Evolutionary conservation across 2,329 filamentous ascomycete genomes (phyloP), one percentile per base, ranked within the genome.

Genomic region (Lizonia empirigonia): DNA sequence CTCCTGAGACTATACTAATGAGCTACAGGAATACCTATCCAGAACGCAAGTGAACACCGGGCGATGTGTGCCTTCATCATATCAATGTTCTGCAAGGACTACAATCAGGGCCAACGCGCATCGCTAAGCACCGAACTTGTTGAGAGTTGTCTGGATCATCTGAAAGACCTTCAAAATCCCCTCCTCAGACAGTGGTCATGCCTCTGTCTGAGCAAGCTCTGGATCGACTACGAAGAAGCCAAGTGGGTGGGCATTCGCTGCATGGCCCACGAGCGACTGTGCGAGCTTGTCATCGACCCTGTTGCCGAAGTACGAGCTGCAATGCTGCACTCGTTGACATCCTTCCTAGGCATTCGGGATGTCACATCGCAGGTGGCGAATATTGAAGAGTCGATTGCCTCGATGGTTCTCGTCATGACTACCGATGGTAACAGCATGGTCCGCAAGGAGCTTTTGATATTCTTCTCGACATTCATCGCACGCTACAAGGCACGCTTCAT

Each of bases 41-140:
- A 88, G 26, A 95, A 97, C 68, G 87, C 87, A 46, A 90, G 91
- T 62, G 94, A 97, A 75, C 94, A 99, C 77, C 91, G 95, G 68
- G 94, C 94, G 34, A 99, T 99, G 94, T 97, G 94, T 71, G 92
- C 94, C 1, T 99, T 99, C 70, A 96, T 99, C 55, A 85, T 97
- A 33, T 89, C 93, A 20, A 96, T 97, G 83, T 91, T 99, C 57
- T 99, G 94, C 83, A 96, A 94, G 70, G 89, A 89, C 58, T 96
- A 96, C 74, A 89, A 88, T 58, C 90, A 94, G 56, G 94, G 93
- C 2, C 92, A 97, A 72, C 88, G 88, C 41, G 92, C 96, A 9
- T 97, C 92, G 69, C 87, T 97, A 62, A 90, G 90, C 60, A 89
- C 88, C 0, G 92, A 96, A 59, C 87, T 97, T 56, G 93, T 97